These are phyloP conservation scores for Mycena venus DNA, from an alignment of 768 basidiomycete species.

Conservation along the genomic window DNA sequence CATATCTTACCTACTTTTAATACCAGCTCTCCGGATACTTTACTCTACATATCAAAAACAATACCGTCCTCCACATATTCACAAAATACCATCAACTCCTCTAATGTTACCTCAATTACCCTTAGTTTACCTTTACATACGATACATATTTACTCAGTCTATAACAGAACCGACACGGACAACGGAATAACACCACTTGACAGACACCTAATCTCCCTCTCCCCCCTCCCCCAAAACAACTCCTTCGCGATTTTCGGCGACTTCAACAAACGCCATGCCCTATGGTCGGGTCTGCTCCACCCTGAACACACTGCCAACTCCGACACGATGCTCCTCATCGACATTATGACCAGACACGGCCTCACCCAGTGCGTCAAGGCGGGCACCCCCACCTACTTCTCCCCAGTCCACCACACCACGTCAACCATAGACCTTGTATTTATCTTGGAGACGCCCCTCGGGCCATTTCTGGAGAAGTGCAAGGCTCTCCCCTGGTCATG, in stretches of 20 bases:
- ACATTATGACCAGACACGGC: background rate
- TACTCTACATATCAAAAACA: too few species aligned
- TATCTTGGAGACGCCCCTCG: background rate
- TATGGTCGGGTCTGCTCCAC: conserved; percentile 7
- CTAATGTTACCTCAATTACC: background rate
- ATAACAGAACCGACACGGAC: background rate
- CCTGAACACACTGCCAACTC: background rate
- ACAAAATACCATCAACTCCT: too few species aligned
- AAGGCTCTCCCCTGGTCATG: background rate
- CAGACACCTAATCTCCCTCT: background rate
- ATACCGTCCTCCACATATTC: too few species aligned
- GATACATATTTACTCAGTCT: background rate
- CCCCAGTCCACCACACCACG: conserved; percentile 9
- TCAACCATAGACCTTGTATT: background rate
- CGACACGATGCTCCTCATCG: background rate
- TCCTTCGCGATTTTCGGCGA: background rate
- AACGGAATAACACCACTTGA: background rate
- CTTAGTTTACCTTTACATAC: background rate
- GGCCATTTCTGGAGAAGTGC: background rate
- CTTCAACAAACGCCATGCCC: background rate
- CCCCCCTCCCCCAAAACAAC: background rate
- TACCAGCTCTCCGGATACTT: too few species aligned
- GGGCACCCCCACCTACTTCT: background rate
- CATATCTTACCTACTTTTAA: too few species aligned
- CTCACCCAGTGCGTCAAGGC: conserved; percentile 2